phyloP scores from a whole-genome alignment of 2,329 filamentous ascomycete genomes.

The Aspergillus aculeatinus region DNA sequence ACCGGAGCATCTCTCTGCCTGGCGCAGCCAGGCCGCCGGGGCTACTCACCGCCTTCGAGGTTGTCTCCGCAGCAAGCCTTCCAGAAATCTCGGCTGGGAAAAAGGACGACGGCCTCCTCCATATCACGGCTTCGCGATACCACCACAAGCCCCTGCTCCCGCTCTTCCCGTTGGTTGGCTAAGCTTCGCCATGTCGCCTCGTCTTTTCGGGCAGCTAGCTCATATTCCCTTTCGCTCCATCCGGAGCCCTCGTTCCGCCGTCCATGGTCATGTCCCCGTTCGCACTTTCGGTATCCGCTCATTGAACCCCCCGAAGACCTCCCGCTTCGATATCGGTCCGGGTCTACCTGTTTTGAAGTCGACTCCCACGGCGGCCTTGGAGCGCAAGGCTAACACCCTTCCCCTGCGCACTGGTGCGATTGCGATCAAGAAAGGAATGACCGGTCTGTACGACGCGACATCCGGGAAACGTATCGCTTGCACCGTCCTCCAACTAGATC shows the following conservation, averaged over 20 bases:
- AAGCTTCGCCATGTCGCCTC: conserved; percentile 34
- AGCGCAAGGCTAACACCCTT: conserved; percentile 57
- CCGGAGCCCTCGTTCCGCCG: conserved; percentile 26
- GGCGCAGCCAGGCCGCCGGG: not conserved
- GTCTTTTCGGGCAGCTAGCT: conserved; percentile 32
- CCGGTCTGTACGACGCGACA: conserved; percentile 75
- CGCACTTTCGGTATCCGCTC: conserved; percentile 56
- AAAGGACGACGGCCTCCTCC: not conserved
- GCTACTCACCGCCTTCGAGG: conserved; percentile 12
- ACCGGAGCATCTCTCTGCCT: not conserved
- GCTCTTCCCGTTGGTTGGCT: not conserved
- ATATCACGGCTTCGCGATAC: not conserved
- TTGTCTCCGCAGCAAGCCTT: conserved; percentile 1
- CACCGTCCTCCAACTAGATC: conserved; percentile 90
- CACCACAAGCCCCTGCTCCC: not conserved
- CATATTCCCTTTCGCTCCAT: conserved; percentile 29
- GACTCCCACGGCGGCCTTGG: conserved; percentile 58
- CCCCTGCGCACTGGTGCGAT: conserved; percentile 76
- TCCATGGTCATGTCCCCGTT: conserved; percentile 25
- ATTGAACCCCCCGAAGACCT: conserved; percentile 53
- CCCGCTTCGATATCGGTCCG: conserved; percentile 55
- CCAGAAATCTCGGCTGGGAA: conserved; percentile 16
- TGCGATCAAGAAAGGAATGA: conserved; percentile 94
- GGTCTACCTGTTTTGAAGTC: conserved; percentile 54
- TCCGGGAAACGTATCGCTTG: conserved; percentile 77